phyloP scores from a whole-genome alignment of 2,329 filamentous ascomycete species.

The Colletotrichum tropicale region DNA sequence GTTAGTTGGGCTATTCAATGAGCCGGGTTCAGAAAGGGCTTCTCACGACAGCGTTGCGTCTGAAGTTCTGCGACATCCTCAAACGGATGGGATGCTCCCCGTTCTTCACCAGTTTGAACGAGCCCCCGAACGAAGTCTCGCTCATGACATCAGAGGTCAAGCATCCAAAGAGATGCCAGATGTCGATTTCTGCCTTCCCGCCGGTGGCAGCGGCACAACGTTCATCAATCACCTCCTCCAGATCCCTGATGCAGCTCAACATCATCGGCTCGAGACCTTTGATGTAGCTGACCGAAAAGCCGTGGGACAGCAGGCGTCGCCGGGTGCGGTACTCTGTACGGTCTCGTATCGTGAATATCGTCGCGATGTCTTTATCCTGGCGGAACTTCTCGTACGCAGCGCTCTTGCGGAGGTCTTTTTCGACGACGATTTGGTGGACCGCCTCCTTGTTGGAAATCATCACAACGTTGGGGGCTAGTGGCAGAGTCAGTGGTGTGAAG shows the following conservation, averaged over 20 bases:
- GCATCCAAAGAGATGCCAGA: background rate
- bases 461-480: background rate
- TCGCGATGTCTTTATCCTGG: background rate
- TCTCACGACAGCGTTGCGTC: background rate
- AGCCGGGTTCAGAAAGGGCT: background rate
- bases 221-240: background rate
- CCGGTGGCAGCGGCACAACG: background rate
- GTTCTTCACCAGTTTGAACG: background rate
- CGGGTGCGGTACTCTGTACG: background rate
- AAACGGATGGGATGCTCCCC: background rate
- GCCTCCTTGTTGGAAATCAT: background rate
- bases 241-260: background rate
- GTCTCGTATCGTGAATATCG: conserved; percentile 2
- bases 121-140: background rate
- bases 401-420: conserved; percentile 1
- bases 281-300: background rate
- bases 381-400: background rate
- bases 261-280: background rate
- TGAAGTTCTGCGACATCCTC: background rate
- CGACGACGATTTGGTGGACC: background rate
- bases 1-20: background rate
- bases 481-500: background rate
- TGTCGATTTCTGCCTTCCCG: background rate
- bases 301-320: background rate
- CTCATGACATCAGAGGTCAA: background rate